A percentile compares a stretch with the other conserved stretches of the same genome.
Conservation (phyloP, 192 early-diverging fungal genomes). For the Phycomyces nitens region DNA sequence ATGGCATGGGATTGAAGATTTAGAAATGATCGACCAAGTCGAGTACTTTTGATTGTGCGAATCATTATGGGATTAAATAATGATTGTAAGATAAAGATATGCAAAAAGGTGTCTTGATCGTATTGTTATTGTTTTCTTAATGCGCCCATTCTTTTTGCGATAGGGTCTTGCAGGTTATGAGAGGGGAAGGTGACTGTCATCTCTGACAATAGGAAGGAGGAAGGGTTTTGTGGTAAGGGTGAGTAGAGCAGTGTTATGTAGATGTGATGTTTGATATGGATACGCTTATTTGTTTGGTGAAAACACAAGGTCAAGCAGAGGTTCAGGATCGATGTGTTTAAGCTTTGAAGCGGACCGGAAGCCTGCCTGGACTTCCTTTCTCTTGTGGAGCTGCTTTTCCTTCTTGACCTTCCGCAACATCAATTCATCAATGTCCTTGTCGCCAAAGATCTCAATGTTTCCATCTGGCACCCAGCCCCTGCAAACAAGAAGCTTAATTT, state of each 20-base stretch:
- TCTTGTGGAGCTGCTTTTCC: slow-evolving; percentile 5
- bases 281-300: not conserved
- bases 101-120: too few species aligned
- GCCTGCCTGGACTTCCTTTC: slow-evolving; percentile 14
- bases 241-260: not conserved
- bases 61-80: not conserved
- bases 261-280: not conserved
- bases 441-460: slow-evolving; percentile 18
- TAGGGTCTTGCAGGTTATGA: not conserved
- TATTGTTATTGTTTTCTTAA: not conserved
- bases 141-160: not conserved
- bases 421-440: slow-evolving; percentile 19
- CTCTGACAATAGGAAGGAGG: not conserved
- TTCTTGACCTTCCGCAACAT: slow-evolving; percentile 15
- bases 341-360: slow-evolving; percentile 16
- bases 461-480: slow-evolving; percentile 30
- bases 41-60: not conserved
- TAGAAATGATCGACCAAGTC: not conserved
- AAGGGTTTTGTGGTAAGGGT: not conserved
- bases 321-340: slow-evolving; percentile 4
- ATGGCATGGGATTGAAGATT: not conserved
- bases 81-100: not conserved
- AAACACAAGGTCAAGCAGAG: not conserved
- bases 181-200: not conserved
- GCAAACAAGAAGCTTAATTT: not conserved